Evolutionary conservation across 2,329 filamentous ascomycete species (phyloP).

Genomic region (Penicillium capsulatum): DNA sequence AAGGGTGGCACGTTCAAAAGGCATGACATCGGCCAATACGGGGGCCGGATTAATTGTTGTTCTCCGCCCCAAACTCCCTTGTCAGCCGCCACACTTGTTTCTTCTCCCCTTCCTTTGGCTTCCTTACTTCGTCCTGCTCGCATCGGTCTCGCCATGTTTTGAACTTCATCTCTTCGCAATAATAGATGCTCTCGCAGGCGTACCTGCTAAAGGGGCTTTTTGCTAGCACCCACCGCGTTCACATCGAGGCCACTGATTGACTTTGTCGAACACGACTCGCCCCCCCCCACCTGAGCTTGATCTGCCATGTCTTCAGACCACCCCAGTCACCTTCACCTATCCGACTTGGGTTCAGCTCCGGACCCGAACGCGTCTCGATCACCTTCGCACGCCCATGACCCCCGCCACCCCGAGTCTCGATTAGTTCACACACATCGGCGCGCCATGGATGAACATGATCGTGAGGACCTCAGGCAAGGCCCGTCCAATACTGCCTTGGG

Average conservation of each 20-base stretch:
- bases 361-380: constrained; percentile 18
- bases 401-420: constrained; percentile 13
- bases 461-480: constrained; percentile 18
- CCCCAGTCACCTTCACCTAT: constrained; percentile 2
- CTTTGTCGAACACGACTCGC: constrained; percentile 7
- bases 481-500: constrained; percentile 47
- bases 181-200: constrained; percentile 22
- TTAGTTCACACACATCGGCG: constrained; percentile 15
- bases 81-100: constrained; percentile 29
- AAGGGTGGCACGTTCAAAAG: constrained; percentile 5
- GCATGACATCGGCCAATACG: constrained; percentile 12
- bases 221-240: constrained; percentile 13
- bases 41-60: constrained; percentile 24
- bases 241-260: constrained; percentile 3
- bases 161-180: constrained; percentile 1
- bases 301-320: constrained; percentile 16
- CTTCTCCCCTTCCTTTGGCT: constrained; percentile 16
- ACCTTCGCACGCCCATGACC: constrained; percentile 8
- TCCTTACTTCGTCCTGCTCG: constrained; percentile 18
- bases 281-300: constrained; percentile 11
- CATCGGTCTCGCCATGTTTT: constrained; percentile 1
- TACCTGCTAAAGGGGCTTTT: constrained; percentile 23
- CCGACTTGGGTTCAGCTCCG: constrained; percentile 6
- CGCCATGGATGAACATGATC: constrained; percentile 30
- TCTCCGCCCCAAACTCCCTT: constrained; percentile 29